Conservation (phyloP, 2,329 filamentous ascomycete genomes). For the Paecilomyces sp. region DNA sequence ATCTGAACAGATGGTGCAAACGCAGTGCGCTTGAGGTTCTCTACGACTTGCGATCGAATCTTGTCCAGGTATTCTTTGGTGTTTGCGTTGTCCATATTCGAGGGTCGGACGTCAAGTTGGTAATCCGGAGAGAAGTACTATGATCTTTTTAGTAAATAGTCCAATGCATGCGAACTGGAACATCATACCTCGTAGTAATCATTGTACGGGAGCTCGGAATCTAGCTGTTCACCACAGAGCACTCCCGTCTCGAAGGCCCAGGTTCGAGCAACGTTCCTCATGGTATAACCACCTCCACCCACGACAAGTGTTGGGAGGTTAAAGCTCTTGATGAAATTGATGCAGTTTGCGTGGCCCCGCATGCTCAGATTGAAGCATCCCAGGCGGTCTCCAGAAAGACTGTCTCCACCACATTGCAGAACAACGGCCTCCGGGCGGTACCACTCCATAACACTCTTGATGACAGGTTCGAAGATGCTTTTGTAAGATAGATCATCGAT, state of each 20-base stretch:
- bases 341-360: constrained; percentile 63
- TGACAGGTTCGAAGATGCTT: constrained; percentile 61
- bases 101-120: constrained; percentile 61
- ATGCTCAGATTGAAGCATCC: constrained; percentile 66
- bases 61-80: constrained; percentile 62
- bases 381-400: constrained; percentile 58
- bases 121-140: constrained; percentile 64
- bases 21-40: constrained; percentile 58
- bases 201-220: constrained; percentile 80
- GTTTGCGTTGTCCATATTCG: constrained; percentile 68
- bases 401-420: constrained; percentile 62
- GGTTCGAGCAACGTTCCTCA: constrained; percentile 57
- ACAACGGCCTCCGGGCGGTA: constrained; percentile 62
- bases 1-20: constrained; percentile 58
- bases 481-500: constrained; percentile 63
- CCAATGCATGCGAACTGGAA: neutral
- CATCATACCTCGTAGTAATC: constrained; percentile 73
- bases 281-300: constrained; percentile 63
- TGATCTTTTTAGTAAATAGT: constrained; percentile 15
- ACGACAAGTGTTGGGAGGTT: constrained; percentile 58
- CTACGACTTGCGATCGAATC: constrained; percentile 58
- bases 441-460: constrained; percentile 62
- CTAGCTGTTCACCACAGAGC: constrained; percentile 75
- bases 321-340: constrained; percentile 62
- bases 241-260: constrained; percentile 67